Base-by-base conservation (phyloP, 1,284 basidiomycete genomes). In the Dichomitus squalens region DNA sequence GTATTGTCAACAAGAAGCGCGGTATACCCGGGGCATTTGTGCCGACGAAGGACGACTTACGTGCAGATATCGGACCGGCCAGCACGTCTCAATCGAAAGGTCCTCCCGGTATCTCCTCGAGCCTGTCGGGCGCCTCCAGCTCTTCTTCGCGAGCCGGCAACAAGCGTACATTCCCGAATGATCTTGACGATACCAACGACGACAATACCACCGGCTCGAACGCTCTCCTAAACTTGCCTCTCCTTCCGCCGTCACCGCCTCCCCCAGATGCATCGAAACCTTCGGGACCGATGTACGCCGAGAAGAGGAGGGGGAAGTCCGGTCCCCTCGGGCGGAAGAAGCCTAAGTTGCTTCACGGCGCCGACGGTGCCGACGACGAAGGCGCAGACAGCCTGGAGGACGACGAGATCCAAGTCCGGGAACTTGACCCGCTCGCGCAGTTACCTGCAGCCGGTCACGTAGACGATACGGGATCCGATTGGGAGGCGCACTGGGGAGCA, bases 231-330 rank as follows among this genome's bases (percentile, higher is more conserved):
- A 59, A 57, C 52, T 53, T 66, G 7, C 66, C 64, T 36, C 70
- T 72, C n/a, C 62, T 72, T 14, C 86, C 87, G 11, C 87, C 88
- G 11, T 88, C 87, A n/a, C 87, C 87, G 16, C 84, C 85, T 25
- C 78, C 79, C 46, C 68, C 72, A 49, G 72, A 68, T 50, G 59
- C 68, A 56, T 71, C 70, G 36, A 58, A 65, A 53, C 59, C 58
- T 0, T 52, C 55, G 39, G 53, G 47, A 7, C 62, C 66, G 65
- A 68, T 61, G 58, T 67, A 72, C 31, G 47, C 59, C 64, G 69
- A 65, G 23, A 84, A 79, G 64, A 72, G 69, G 23, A 81, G 79
- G 57, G 57, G 57, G n/a, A 71, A 67, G 52, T 66, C 66, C 4
- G 62, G 49, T 11, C 66, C 64, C 14, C 55, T 60, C 41, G 63